phyloP scores from a whole-genome alignment of 257 asterid genomes.

The Sherardia arvensis region DNA sequence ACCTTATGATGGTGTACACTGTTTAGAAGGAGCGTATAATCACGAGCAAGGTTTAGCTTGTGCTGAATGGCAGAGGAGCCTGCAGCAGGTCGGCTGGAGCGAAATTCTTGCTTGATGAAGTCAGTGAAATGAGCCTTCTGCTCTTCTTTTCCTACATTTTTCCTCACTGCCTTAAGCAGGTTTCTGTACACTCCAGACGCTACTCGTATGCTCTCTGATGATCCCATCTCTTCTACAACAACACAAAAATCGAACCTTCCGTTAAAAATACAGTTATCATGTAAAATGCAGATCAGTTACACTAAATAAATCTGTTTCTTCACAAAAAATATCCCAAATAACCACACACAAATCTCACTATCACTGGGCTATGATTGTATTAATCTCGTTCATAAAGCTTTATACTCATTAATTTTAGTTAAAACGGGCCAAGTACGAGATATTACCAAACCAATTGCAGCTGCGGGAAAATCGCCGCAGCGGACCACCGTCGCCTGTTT shows the following conservation, averaged over 20 bases:
- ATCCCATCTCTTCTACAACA: slow-evolving; percentile 24
- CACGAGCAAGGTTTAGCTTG: slow-evolving; percentile 53
- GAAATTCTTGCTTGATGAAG: slow-evolving; percentile 63
- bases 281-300: neutral
- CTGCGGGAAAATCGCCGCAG: neutral
- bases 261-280: neutral
- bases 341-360: no score
- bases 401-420: no score
- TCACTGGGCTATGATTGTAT: no score
- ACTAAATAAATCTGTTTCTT: no score
- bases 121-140: slow-evolving; percentile 55
- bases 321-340: no score
- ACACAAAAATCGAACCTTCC: neutral
- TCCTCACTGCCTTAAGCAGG: slow-evolving; percentile 60
- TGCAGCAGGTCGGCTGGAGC: slow-evolving; percentile 16
- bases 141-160: slow-evolving; percentile 55
- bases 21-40: slow-evolving; percentile 57
- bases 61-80: slow-evolving; percentile 25
- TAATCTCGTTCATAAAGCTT: no score
- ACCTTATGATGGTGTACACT: slow-evolving; percentile 93
- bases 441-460: neutral
- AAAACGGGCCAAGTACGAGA: neutral
- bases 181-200: slow-evolving; percentile 46
- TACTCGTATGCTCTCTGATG: slow-evolving; percentile 22
- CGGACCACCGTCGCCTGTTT: neutral